Evolutionary conservation across 495 filamentous ascomycete genomes (phyloP).

Genomic region (Neurospora sp.): DNA sequence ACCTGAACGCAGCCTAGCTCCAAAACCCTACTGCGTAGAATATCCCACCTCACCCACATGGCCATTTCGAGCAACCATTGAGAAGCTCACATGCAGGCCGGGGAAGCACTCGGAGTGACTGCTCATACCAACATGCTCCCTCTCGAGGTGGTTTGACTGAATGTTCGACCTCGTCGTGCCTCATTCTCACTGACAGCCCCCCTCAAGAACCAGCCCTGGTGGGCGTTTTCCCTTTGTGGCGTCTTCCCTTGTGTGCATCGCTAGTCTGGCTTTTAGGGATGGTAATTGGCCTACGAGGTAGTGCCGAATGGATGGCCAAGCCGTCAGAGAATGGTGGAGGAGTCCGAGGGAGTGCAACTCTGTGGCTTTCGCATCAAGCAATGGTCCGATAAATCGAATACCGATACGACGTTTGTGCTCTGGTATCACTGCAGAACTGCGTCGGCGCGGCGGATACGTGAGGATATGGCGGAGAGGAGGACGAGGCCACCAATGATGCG

Average conservation of each 20-base stretch:
- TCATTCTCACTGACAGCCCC: background rate
- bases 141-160: background rate
- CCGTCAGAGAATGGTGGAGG: background rate
- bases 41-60: background rate
- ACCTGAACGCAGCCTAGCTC: background rate
- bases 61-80: background rate
- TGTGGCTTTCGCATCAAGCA: background rate
- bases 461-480: background rate
- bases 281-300: background rate
- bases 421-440: background rate
- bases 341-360: background rate
- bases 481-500: slow-evolving; percentile 15
- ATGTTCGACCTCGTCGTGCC: background rate
- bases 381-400: background rate
- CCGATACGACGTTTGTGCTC: background rate
- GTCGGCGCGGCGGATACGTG: background rate
- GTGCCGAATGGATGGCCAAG: background rate
- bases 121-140: background rate
- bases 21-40: background rate
- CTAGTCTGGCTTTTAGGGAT: background rate
- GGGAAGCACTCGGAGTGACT: background rate
- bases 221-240: background rate
- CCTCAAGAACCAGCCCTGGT: background rate
- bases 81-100: background rate
- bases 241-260: background rate